Conservation (phyloP, 2,329 filamentous ascomycete species). For the Penicillium expansum region DNA sequence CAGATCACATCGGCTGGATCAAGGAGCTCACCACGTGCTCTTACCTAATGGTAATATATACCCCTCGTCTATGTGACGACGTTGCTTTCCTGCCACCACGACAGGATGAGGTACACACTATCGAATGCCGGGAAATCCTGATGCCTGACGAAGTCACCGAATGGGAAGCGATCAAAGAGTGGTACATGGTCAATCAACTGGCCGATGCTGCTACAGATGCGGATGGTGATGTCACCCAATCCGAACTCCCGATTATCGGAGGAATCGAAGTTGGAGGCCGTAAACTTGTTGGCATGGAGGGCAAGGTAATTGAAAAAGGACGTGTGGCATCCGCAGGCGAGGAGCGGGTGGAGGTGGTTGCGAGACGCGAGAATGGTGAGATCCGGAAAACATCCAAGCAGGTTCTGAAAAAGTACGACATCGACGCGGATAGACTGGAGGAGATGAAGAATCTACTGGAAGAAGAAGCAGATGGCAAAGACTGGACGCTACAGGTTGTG, state of each 20-base stretch:
- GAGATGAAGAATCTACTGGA: slow-evolving; percentile 66
- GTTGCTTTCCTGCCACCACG: slow-evolving; percentile 80
- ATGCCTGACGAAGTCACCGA: slow-evolving; percentile 52
- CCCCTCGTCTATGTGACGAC: slow-evolving; percentile 81
- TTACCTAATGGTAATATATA: slow-evolving; percentile 91
- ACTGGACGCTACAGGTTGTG: slow-evolving; percentile 79
- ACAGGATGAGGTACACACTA: slow-evolving; percentile 71
- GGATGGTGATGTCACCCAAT: slow-evolving; percentile 1
- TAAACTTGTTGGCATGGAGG: slow-evolving; percentile 54
- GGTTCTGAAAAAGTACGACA: slow-evolving; percentile 65
- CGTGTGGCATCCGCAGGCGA: slow-evolving; percentile 55
- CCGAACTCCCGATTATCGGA: slow-evolving; percentile 50
- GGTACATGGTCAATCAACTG: slow-evolving; percentile 33
- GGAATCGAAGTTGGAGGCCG: slow-evolving; percentile 60
- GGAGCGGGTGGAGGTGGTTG: slow-evolving; percentile 49
- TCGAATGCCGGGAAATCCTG: slow-evolving; percentile 72
- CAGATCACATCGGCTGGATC: slow-evolving; percentile 81
- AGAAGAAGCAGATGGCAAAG: slow-evolving; percentile 65
- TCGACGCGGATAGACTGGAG: slow-evolving; percentile 66
- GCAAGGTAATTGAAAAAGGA: slow-evolving; percentile 56
- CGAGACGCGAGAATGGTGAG: slow-evolving; percentile 59
- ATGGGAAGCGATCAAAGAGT: slow-evolving; percentile 45
- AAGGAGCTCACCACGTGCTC: slow-evolving; percentile 89
- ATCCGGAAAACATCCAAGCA: slow-evolving; percentile 61
- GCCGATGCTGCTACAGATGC: slow-evolving; percentile 28